These are phyloP conservation scores for Tulasnella calospora DNA, from an alignment of 768 basidiomycete species.

Conservation along the genomic window DNA sequence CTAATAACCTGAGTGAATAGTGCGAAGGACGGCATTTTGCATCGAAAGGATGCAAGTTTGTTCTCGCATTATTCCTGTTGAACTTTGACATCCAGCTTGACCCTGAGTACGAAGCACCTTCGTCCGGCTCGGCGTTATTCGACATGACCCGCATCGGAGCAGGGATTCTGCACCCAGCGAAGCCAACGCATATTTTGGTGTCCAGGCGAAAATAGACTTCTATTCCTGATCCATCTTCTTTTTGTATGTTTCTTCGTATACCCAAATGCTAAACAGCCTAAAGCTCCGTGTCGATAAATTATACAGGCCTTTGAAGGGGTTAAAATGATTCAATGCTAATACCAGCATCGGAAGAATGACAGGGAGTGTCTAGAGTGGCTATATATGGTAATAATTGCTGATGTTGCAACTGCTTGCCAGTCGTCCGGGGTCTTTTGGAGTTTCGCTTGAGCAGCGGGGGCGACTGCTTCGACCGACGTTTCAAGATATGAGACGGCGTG, in stretches of 20 bases:
- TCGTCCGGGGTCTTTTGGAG: too few relatives aligned
- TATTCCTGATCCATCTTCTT: not conserved
- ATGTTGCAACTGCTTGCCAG: too few relatives aligned
- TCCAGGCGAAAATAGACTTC: not conserved
- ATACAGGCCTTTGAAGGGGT: too few relatives aligned
- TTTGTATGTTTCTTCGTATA: not conserved
- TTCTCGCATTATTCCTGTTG: conserved; percentile 13
- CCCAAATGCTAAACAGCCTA: not conserved
- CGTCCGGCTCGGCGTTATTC: not conserved
- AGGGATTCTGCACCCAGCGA: conserved; percentile 1
- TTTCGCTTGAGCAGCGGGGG: too few relatives aligned
- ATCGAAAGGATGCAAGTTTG: conserved; percentile 21
- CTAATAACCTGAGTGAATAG: conserved; percentile 6
- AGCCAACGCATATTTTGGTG: not conserved
- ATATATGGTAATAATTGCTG: too few relatives aligned
- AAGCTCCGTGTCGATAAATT: too few relatives aligned
- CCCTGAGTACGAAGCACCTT: not conserved
- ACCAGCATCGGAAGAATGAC: too few relatives aligned
- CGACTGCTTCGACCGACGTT: too few relatives aligned
- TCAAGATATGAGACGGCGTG: too few relatives aligned
- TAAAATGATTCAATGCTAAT: too few relatives aligned
- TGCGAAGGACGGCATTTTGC: conserved; percentile 31
- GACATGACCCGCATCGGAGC: conserved; percentile 16
- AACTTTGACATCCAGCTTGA: conserved; percentile 25
- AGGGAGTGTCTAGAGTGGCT: too few relatives aligned